Base-by-base conservation (phyloP, 2,329 filamentous ascomycete species). In the Neophaeococcomyces mojaviensis region DNA sequence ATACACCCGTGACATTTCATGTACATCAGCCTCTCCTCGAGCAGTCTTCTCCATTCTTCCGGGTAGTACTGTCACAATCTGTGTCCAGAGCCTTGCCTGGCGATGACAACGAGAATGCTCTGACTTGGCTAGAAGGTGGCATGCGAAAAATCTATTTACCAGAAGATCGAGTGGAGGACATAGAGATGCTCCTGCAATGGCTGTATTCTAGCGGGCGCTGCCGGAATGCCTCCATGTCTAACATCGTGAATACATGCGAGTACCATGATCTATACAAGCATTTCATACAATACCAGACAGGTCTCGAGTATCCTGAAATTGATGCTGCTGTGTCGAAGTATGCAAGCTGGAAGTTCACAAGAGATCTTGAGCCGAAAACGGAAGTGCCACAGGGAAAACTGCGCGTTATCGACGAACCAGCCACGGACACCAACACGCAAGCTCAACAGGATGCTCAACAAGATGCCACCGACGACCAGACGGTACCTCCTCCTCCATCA, bases 311-410 rank as follows among this genome's bases (percentile, higher is more conserved):
- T 28, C 4, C 19, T 28, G 20, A 19, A n/a, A 18, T 28, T 39
- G 16, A 24, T 12, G 7, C 12, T 24, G 37, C 37, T 7, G 37
- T 39, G 4, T n/a, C 19, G 10, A 8, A 39, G 7, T 39, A 26
- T 28, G 12, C 26, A 3, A 13, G 7, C 5, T 39, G 37, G 37
- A n/a, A 20, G 10, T 12, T 18, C 15, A 3, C 10, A 9, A 16
- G 5, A 20, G 5, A 20, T 20, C n/a, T 20, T 16, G 12, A 37
- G 20, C 35, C 12, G 59, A 63, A 38, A 56, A 54, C 34, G 24
- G 19, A n/a, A 35, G 13, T 13, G 15, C 15, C 12, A 36, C 16
- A 15, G 15, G 12, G 16, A 5, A 19, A 16, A 20, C 16, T 19
- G 16, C 35, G n/a, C n/a, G n/a, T n/a, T n/a, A n/a, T n/a, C n/a